Evolutionary conservation across 2,329 filamentous ascomycete species (phyloP), one percentile per base, ranked within the genome.

Genomic region (Seiridium unicorne): DNA sequence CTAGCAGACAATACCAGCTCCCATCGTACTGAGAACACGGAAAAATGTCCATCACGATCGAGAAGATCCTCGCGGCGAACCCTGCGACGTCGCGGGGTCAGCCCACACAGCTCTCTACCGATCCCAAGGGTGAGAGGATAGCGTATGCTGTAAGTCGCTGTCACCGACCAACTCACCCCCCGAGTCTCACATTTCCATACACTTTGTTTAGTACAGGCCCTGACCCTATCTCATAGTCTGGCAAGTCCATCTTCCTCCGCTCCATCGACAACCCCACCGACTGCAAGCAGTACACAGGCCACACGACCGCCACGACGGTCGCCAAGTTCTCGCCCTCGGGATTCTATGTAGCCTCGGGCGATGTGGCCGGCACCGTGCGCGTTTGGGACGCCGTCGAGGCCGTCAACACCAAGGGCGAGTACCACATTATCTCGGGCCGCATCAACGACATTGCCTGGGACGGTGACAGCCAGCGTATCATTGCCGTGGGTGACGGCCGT

Each of bases 361-460:
- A 99, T 78, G 86, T 87, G 10, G 87, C 89, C 1, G 95, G 95
- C 55, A 84, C 86, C 49, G 92, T 99, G 47, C 87, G 91, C 64
- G 91, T 99, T 4, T 99, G 95, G 95, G 94, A 98, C 74, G 88
- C 91, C 10, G 89, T 94, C 59, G 91, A 92, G 67, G 93, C 93
- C 51, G 82, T 83, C 58, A 91, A 89, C 70, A 97, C 92, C 51
- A 96, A 96, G 76, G 92, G 93, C 66, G 94, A 98, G 76, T 98
- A 97, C 77, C 85, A 88, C 71, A 97, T 98, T 76, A 93, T 98
- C 70, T 93, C 91, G 40, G 95, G 95, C 10, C 89, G 92, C 58
- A 94, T 99, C 77, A 96, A 97, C 73, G 95, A 99, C 74, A 87
- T 99, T 65, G 94, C 93, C 1, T 99, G 95, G 93, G 95, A 98